Base-by-base conservation (phyloP, 768 basidiomycete species). In the Holtermannia corniformis region DNA sequence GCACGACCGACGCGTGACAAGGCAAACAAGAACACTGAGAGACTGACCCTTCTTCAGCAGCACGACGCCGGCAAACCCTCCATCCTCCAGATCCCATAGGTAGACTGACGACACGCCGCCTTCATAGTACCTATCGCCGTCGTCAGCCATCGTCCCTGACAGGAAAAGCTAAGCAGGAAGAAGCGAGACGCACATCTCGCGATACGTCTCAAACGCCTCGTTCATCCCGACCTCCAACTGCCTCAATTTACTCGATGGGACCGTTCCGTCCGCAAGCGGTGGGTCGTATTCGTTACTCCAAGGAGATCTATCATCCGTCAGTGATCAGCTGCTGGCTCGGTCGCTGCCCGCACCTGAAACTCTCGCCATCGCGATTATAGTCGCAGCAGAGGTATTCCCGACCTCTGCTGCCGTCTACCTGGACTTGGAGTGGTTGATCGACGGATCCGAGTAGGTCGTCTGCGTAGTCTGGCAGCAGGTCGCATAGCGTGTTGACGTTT, bases 221-320 rank as follows among this genome's bases (percentile, higher is more conserved):
- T 97, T 97, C 28, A 92, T 88, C 10, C 86, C 77, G 52, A 91
- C 83, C 72, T 99, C 95, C 22, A 99, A 77, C 66, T 90, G 86
- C 52, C 95, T 81, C 53, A 97, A 79, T 66, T 84, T 87, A 16
- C 83, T 74, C 5, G 85, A 82, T 0, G 95, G 95, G 1, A 81
- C 76, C 3, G 92, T 91, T 1, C 89, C 93, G 58, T 93, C 88
- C 19, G 91, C 84, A 43, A 90, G 72, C 1, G 85, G 85, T 21
- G 91, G 87, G 57, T 90, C 84, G 67, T 97, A 99, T 68, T 87
- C 84, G 70, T 97, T 99, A 21, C 92, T 91, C 92, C 93, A 97
- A 5, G 95, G 95, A 2, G 95, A 99, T 64, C 93, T 99, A 55
- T 13, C 19, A 20, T 37, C 19, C 16, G 24, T 27, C 28, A 40